Evolutionary conservation across 768 basidiomycete species (phyloP), one percentile per base, ranked within the genome.

Genomic region (Russula brevipes): DNA sequence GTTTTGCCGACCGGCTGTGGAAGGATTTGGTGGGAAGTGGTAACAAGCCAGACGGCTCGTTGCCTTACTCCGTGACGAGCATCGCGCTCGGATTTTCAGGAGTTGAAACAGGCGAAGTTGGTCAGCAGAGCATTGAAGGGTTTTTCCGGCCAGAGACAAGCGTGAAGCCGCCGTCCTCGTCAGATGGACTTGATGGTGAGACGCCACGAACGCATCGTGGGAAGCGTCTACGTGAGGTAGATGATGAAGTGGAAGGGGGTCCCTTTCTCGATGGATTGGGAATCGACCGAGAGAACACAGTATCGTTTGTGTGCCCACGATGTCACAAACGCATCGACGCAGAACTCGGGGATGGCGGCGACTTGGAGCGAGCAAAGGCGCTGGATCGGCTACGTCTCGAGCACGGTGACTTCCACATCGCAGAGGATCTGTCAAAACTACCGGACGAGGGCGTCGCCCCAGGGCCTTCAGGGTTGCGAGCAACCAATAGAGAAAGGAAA

Each of bases 351-450:
- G 78, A 70, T 5, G 67, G 49, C 36, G 70, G 66, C n/a, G 66
- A 69, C 24, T 39, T 39, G 38, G 54, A 76, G 70, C 70, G 44
- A 46, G 53, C 53, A 5, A 52, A 44, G 56, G 68, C 77, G 19
- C 68, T 87, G 42, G 76, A 73, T 6, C 73, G 73, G 63, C 70
- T 83, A 59, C 78, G 78, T 58, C 68, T 81, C 73, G 95, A 97
- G 70, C 95, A 98, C 69, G 81, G 84, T 41, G 95, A 97, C 74
- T 97, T 85, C 73, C 95, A 98, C 73, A 85, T 93, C 68, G 94
- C 95, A 1, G 80, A 86, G 69, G 88, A 91, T 59, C 71, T 98
- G 55, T 81, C 86, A 24, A 80, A 80, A 31, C 76, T 79, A 57
- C 61, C 74, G 63, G 35, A 66, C 30, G 62, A 58, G 46, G 74